Conservation (phyloP, 2,329 filamentous ascomycete species). For the Fusarium papillatum region DNA sequence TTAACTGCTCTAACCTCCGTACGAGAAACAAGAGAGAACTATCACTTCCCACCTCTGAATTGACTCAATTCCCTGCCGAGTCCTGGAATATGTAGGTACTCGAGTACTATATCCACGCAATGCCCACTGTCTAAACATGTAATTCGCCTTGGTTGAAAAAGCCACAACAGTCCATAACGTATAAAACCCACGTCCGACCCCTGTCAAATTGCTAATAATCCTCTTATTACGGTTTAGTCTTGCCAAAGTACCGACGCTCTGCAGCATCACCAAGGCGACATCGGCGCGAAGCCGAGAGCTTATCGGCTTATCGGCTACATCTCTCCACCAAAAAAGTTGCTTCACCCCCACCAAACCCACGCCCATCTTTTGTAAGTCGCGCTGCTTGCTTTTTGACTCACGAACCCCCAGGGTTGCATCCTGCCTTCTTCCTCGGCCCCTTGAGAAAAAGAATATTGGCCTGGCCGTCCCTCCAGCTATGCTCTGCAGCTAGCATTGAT, state of each 20-base stretch:
- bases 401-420: slow-evolving; percentile 5
- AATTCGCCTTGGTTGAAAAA: neutral
- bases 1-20: too few relatives aligned
- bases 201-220: neutral
- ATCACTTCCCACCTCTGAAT: neutral
- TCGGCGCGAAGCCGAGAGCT: slow-evolving; percentile 36
- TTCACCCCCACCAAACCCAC: slow-evolving; percentile 30
- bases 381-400: slow-evolving; percentile 35
- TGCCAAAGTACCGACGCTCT: slow-evolving; percentile 10
- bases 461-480: slow-evolving; percentile 24
- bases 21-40: too few relatives aligned
- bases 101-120: neutral
- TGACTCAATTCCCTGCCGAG: neutral
- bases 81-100: neutral
- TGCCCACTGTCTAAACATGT: neutral
- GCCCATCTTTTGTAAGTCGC: slow-evolving; percentile 28
- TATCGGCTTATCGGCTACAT: slow-evolving; percentile 45
- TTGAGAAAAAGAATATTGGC: slow-evolving; percentile 4
- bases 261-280: slow-evolving; percentile 34
- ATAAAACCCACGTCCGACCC: neutral
- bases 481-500: slow-evolving; percentile 38
- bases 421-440: neutral
- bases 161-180: neutral
- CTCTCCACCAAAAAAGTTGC: slow-evolving; percentile 16
- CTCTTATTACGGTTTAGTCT: neutral